Evolutionary conservation across 2,329 filamentous ascomycete species (phyloP).

Genomic region (Penicillium sclerotiorum): DNA sequence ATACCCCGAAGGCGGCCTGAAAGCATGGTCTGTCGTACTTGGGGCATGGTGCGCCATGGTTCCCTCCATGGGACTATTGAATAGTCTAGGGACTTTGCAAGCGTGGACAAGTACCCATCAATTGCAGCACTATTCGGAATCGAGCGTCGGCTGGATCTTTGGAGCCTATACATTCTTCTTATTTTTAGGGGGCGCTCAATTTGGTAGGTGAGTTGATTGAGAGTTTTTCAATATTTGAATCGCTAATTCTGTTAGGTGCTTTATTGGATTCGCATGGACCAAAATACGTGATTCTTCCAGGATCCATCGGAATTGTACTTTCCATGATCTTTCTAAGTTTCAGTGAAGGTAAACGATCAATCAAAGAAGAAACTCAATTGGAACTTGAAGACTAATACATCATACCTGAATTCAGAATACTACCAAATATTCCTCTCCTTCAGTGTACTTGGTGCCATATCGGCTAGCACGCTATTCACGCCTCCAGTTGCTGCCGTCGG

Average conservation of each 20-base stretch:
- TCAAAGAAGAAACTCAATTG: neutral
- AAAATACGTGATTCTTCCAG: conserved; percentile 3
- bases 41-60: conserved; percentile 43
- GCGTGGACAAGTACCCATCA: conserved; percentile 37
- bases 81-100: conserved; percentile 38
- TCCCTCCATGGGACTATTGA: conserved; percentile 40
- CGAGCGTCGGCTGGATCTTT: conserved; percentile 42
- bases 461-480: conserved; percentile 34
- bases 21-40: conserved; percentile 44
- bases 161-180: conserved; percentile 39
- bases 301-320: conserved; percentile 15
- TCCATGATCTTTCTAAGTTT: conserved; percentile 21
- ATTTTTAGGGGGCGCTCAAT: conserved; percentile 21
- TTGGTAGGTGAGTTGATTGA: conserved; percentile 3
- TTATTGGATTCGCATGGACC: conserved; percentile 6
- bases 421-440: conserved; percentile 43
- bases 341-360: conserved; percentile 20
- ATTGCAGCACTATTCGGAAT: conserved; percentile 34
- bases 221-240: neutral
- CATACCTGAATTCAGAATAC: conserved; percentile 29
- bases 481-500: conserved; percentile 33
- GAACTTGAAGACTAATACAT: neutral
- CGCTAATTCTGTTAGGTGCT: neutral
- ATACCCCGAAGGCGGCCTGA: conserved; percentile 42
- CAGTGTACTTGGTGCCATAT: conserved; percentile 38